A percentile compares a stretch with the other conserved stretches of the same genome.
Evolutionary conservation across 2,329 filamentous ascomycete genomes (phyloP).

Genomic region (Hypoxylon sp.): DNA sequence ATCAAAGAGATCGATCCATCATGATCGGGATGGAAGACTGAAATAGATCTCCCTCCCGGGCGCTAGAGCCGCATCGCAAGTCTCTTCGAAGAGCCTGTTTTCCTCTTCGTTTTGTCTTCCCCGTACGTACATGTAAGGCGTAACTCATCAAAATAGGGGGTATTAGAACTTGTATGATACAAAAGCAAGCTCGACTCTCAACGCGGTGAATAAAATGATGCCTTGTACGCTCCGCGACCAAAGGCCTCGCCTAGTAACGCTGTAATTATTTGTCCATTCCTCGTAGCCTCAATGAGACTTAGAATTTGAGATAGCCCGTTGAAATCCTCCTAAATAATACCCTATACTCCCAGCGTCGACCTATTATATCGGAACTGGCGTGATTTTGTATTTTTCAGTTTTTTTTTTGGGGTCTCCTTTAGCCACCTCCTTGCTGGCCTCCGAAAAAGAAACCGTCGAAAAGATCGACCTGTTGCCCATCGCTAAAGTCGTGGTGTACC

Average conservation of each 20-base stretch:
- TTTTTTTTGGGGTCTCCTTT: slow-evolving; percentile 6
- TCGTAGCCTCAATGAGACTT: slow-evolving; percentile 23
- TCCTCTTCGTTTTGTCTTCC: slow-evolving; percentile 21
- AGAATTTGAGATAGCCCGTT: slow-evolving; percentile 16
- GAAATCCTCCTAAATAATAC: slow-evolving; percentile 23
- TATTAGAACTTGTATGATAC: slow-evolving; percentile 34
- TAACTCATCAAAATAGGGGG: slow-evolving; percentile 28
- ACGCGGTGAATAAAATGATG: slow-evolving; percentile 1
- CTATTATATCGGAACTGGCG: slow-evolving; percentile 11
- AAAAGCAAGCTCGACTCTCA: slow-evolving; percentile 14
- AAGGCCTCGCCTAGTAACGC: slow-evolving; percentile 4
- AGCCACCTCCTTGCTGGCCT: slow-evolving; percentile 59
- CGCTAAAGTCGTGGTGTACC: slow-evolving; percentile 72
- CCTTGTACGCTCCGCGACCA: slow-evolving; percentile 3
- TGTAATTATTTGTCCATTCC: slow-evolving; percentile 25
- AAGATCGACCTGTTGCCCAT: slow-evolving; percentile 72
- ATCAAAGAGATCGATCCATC: slow-evolving; percentile 15
- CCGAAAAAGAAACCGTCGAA: slow-evolving; percentile 83
- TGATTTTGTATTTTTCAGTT: not conserved
- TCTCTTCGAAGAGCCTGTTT: slow-evolving; percentile 12
- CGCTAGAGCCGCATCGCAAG: slow-evolving; percentile 2
- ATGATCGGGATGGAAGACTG: slow-evolving; percentile 1
- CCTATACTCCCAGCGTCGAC: slow-evolving; percentile 14
- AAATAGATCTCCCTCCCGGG: slow-evolving; percentile 3
- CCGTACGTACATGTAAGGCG: slow-evolving; percentile 17